Evolutionary conservation across 768 basidiomycete species (phyloP).

Genomic region (Tremella fuciformis): DNA sequence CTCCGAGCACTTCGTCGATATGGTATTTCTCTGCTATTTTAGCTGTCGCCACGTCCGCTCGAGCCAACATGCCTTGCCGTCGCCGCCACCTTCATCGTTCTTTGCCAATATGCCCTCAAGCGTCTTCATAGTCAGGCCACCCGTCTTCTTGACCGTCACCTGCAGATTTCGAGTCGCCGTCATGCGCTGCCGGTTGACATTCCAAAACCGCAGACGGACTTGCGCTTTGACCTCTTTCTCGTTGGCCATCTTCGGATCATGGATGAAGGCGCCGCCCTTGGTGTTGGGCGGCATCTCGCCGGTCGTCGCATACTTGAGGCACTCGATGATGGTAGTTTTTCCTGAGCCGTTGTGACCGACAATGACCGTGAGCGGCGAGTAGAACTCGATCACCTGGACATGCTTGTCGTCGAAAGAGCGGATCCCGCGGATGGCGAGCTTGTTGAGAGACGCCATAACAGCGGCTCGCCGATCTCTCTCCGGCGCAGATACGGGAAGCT

Average conservation of each 20-base stretch:
- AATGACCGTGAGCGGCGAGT: slow-evolving; percentile 94
- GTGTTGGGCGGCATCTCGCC: slow-evolving; percentile 97
- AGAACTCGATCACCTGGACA: slow-evolving; percentile 91
- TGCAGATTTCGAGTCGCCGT: slow-evolving; percentile 83
- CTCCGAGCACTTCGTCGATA: slow-evolving; percentile 97
- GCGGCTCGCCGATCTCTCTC: too few relatives aligned
- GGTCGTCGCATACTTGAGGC: slow-evolving; percentile 97
- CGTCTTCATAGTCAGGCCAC: slow-evolving; percentile 91
- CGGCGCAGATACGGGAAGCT: too few relatives aligned
- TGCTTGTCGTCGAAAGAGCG: slow-evolving; percentile 96
- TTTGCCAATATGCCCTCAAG: slow-evolving; percentile 82
- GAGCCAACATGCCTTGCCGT: slow-evolving; percentile 65
- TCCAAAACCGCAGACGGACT: slow-evolving; percentile 87
- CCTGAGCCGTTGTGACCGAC: slow-evolving; percentile 98
- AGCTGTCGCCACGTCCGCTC: background rate
- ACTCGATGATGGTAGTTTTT: slow-evolving; percentile 99
- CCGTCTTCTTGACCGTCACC: slow-evolving; percentile 86
- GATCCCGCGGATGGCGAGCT: slow-evolving; percentile 86
- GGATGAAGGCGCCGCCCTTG: slow-evolving; percentile 95
- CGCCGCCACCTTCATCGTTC: slow-evolving; percentile 65
- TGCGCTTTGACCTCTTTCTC: slow-evolving; percentile 99
- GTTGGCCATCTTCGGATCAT: slow-evolving; percentile 99
- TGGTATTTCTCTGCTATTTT: slow-evolving; percentile 67
- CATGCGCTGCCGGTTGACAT: slow-evolving; percentile 87
- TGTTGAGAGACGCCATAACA: slow-evolving; percentile 80